Evolutionary conservation across 2,329 filamentous ascomycete species (phyloP), one percentile per base, ranked within the genome.

Genomic region (Penicillium sclerotigenum): DNA sequence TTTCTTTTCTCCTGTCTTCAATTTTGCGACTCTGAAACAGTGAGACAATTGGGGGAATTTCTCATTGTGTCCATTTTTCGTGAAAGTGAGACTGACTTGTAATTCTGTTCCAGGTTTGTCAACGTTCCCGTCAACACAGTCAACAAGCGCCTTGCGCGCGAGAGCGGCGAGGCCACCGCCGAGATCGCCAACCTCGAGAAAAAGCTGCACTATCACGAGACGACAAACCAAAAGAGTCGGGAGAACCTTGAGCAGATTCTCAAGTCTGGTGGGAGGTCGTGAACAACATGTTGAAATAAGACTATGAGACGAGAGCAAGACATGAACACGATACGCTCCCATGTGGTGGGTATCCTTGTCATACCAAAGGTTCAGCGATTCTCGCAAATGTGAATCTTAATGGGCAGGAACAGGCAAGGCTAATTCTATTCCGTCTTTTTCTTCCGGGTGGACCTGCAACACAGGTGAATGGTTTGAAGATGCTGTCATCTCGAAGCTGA

Each of bases 191-290:
- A 87, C 61, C 77, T 97, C 61, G 87, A 89, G 64, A 96, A 97
- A 82, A 91, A 90, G 74, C 80, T 97, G 67, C 85, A 93, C 66
- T 97, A 97, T 71, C 81, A 97, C 42, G 93, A 97, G 79, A 96
- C 91, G 56, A 97, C 94, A 47, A 89, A 91, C 72, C 91, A 95
- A 79, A 99, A 97, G 70, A 96, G 91, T 75, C 87, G 88, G 65
- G 87, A 92, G 64, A 91, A 96, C 70, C 88, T 97, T 65, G 88
- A 96, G 72, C 88, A 91, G 74, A 93, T 97, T 71, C 82, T 97
- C 69, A 83, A 84, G 70, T 76, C 82, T 49, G 79, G 78, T 20
- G 76, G 77, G 16, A 68, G 64, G 59, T 66, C 71, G 28, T 72
- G 64, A 64, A 28, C 16, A 18, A 16, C 16, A 9, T 29, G 31